A percentile compares a stretch with the other conserved stretches of the same genome.
Conservation (phyloP, 2,329 filamentous ascomycete species). For the Monilinia polystroma region DNA sequence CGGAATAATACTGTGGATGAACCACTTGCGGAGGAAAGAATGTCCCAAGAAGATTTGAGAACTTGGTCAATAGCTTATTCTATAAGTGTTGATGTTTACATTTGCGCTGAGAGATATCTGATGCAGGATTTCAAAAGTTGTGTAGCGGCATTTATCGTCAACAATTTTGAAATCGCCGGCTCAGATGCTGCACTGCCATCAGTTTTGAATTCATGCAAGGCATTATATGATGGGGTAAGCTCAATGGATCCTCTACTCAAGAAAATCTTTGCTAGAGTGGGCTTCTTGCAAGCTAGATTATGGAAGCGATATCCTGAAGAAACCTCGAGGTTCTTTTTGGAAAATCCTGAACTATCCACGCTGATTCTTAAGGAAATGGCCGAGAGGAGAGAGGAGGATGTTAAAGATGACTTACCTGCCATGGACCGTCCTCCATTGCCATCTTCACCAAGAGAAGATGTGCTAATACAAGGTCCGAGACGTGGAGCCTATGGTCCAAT, state of each 20-base stretch:
- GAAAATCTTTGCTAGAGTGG: constrained; percentile 51
- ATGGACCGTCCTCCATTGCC: constrained; percentile 33
- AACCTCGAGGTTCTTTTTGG: constrained; percentile 46
- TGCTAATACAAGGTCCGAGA: constrained; percentile 27
- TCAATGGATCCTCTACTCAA: constrained; percentile 47
- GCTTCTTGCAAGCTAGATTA: constrained; percentile 49
- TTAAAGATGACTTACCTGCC: constrained; percentile 44
- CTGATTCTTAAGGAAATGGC: constrained; percentile 50
- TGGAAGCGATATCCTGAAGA: constrained; percentile 46
- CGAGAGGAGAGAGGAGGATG: constrained; percentile 45
- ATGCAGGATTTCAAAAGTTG: constrained; percentile 48
- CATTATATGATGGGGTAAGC: constrained; percentile 47
- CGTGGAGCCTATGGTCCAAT: constrained; percentile 24
- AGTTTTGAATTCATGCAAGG: constrained; percentile 47
- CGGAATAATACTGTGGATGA: constrained; percentile 30
- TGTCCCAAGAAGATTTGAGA: constrained; percentile 47
- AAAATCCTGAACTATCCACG: constrained; percentile 48
- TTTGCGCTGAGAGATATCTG: constrained; percentile 50
- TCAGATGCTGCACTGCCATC: constrained; percentile 36
- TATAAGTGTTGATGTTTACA: constrained; percentile 51
- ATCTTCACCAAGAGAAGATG: constrained; percentile 20
- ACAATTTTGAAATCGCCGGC: constrained; percentile 43
- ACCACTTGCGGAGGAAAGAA: constrained; percentile 29
- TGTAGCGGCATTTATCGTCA: constrained; percentile 46
- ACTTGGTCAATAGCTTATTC: constrained; percentile 51